phyloP scores from a whole-genome alignment of 1,284 basidiomycete genomes.

The Cystobasidium pallidum region DNA sequence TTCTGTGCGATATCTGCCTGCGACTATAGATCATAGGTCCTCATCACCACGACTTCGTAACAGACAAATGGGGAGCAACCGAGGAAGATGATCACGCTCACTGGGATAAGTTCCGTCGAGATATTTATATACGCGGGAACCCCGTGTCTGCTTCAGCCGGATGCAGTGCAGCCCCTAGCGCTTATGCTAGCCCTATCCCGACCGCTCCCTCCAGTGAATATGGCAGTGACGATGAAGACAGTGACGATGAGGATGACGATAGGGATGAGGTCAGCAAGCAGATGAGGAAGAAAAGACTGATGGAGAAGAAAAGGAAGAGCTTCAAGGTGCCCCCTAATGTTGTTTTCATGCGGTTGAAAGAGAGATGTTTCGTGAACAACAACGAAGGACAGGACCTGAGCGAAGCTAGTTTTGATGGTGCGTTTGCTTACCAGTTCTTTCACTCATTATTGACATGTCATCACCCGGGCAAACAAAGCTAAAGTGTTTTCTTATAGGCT shows the following conservation, averaged over 20 bases:
- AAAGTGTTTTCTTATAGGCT: not conserved
- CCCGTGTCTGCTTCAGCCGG: conserved; percentile 6
- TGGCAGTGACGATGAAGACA: conserved; percentile 30
- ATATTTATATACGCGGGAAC: conserved; percentile 24
- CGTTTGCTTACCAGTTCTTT: not conserved
- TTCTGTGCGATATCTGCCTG: not conserved
- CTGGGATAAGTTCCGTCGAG: conserved; percentile 39
- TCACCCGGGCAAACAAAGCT: not conserved
- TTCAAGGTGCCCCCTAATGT: conserved; percentile 28
- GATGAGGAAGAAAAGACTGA: conserved; percentile 2
- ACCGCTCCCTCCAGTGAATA: conserved; percentile 12
- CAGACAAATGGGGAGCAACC: conserved; percentile 41
- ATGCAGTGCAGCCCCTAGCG: conserved; percentile 9
- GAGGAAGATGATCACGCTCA: conserved; percentile 39
- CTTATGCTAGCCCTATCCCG: conserved; percentile 12
- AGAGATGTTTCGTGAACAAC: conserved; percentile 36
- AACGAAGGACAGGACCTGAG: conserved; percentile 21
- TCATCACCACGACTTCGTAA: conserved; percentile 34
- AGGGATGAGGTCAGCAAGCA: not conserved
- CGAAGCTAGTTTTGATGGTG: conserved; percentile 42
- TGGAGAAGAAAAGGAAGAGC: conserved; percentile 19
- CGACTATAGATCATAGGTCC: conserved; percentile 38
- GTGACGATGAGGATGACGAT: not conserved
- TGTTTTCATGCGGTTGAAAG: conserved; percentile 37
- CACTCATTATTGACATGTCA: no score